phyloP scores from a whole-genome alignment of 208 protist species.

The Entamoeba histolytica region DNA sequence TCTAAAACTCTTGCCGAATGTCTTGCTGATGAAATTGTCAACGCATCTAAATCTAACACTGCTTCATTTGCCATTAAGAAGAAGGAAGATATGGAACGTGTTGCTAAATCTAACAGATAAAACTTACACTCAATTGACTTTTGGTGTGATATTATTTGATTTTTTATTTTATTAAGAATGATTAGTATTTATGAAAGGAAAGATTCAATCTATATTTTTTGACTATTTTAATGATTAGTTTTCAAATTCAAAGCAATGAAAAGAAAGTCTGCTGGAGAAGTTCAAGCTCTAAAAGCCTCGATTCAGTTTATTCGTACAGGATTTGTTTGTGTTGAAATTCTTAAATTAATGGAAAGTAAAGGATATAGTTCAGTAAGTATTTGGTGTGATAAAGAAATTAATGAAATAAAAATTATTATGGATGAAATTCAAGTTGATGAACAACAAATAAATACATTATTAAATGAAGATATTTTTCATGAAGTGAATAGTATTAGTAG shows the following conservation, averaged over 20 bases:
- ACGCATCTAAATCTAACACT: slow-evolving; percentile 79
- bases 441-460: neutral
- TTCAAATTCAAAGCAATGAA: neutral
- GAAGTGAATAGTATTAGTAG: neutral
- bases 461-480: neutral
- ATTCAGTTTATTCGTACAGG: too few species aligned
- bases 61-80: slow-evolving; percentile 98
- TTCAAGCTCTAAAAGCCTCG: too few species aligned
- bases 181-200: neutral
- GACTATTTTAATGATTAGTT: neutral
- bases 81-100: slow-evolving; percentile 98
- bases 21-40: slow-evolving; percentile 97
- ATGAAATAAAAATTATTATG: neutral
- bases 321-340: too few species aligned
- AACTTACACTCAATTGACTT: neutral
- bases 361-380: too few species aligned
- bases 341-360: too few species aligned
- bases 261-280: neutral
- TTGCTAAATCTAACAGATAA: slow-evolving; percentile 98
- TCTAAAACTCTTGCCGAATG: too few species aligned
- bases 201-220: neutral
- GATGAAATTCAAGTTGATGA: neutral
- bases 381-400: too few species aligned
- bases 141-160: neutral
- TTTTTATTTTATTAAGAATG: neutral